phyloP scores from a whole-genome alignment of 371 early-diverging fungal genomes.

The Apophysomyces ossiformis region DNA sequence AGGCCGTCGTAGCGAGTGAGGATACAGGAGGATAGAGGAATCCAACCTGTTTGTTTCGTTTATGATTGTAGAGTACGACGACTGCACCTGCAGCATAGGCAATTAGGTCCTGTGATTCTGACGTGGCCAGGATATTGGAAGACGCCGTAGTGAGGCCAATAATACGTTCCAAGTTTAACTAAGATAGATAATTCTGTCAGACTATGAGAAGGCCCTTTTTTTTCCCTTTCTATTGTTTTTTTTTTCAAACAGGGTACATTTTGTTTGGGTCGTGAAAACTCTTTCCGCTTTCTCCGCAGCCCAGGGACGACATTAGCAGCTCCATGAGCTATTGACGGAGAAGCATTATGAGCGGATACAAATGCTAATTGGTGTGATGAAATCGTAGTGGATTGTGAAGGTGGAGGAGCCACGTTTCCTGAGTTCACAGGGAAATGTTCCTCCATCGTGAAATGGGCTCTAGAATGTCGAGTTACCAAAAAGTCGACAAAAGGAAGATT shows the following conservation, averaged over 20 bases:
- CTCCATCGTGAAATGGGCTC: conserved; percentile 29
- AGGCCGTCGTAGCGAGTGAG: neutral
- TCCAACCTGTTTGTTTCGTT: conserved; percentile 69
- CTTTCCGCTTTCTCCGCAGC: conserved; percentile 31
- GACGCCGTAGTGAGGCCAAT: conserved; percentile 66
- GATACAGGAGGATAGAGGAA: conserved; percentile 57
- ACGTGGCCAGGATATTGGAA: conserved; percentile 61
- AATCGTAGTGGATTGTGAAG: conserved; percentile 35
- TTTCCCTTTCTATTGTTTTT: neutral
- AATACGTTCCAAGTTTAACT: conserved; percentile 70
- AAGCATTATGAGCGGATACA: conserved; percentile 11
- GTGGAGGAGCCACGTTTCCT: conserved; percentile 50
- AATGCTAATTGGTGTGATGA: conserved; percentile 30
- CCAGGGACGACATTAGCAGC: neutral
- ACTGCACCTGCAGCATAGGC: conserved; percentile 82
- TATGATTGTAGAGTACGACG: conserved; percentile 74
- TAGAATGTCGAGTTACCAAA: conserved; percentile 9
- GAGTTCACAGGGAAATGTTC: conserved; percentile 52
- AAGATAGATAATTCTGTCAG: neutral
- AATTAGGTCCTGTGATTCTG: conserved; percentile 60
- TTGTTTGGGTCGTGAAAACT: conserved; percentile 25
- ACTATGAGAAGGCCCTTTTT: neutral
- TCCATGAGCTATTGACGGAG: conserved; percentile 10
- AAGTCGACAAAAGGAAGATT: conserved; percentile 7
- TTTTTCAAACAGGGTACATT: conserved; percentile 28